A percentile compares a stretch with the other conserved stretches of the same genome.
Evolutionary conservation across 2,329 filamentous ascomycete species (phyloP).

Genomic region (Diaporthe amygdali): DNA sequence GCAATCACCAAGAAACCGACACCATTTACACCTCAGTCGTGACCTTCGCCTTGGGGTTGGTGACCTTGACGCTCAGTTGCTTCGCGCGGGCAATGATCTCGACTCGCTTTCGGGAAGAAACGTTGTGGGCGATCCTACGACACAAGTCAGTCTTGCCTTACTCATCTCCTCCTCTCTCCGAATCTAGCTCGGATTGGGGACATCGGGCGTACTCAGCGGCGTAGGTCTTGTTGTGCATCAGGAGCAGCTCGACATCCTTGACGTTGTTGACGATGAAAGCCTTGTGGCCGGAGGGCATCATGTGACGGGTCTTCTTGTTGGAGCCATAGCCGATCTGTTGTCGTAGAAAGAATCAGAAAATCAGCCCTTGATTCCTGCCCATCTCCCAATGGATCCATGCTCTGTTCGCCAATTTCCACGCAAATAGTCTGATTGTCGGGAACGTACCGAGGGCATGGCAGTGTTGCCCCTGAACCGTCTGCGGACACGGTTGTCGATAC

Average conservation of each 20-base stretch:
- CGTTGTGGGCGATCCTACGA: constrained; percentile 90
- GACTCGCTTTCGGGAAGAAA: constrained; percentile 98
- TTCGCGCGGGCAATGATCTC: constrained; percentile 97
- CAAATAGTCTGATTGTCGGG: background rate
- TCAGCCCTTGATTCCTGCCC: background rate
- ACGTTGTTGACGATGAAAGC: constrained; percentile 98
- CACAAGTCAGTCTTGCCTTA: constrained; percentile 18
- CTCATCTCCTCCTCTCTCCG: background rate
- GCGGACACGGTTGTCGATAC: constrained; percentile 98
- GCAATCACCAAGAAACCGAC: constrained; percentile 28
- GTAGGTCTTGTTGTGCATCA: constrained; percentile 99
- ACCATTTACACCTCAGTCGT: constrained; percentile 82
- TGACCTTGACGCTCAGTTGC: constrained; percentile 99
- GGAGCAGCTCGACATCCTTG: constrained; percentile 93
- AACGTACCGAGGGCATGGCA: constrained; percentile 96
- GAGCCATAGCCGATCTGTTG: constrained; percentile 94
- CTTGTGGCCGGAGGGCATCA: constrained; percentile 99
- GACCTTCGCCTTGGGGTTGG: constrained; percentile 98
- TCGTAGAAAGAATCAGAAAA: constrained; percentile 15
- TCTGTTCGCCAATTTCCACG: background rate
- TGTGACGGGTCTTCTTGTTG: constrained; percentile 99
- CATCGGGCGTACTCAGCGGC: constrained; percentile 85
- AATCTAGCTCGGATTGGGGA: background rate
- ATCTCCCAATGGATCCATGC: background rate
- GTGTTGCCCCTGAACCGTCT: constrained; percentile 96